Conservation (phyloP, 2,329 filamentous ascomycete species). For the Aspergillus hiratsukae region DNA sequence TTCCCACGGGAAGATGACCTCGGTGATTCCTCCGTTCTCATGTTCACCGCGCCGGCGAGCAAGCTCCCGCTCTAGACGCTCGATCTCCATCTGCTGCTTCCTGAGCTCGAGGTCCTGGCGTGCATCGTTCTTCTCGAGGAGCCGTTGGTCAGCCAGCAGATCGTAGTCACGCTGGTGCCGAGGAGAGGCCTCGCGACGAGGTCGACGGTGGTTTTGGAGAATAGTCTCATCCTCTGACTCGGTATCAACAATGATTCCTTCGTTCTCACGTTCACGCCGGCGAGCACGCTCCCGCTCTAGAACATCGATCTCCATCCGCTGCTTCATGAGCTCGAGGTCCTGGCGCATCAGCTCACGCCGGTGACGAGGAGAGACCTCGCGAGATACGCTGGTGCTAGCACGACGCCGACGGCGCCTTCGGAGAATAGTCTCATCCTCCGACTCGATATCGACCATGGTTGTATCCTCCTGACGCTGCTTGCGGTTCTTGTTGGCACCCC, state of each 20-base stretch:
- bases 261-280: conserved; percentile 21
- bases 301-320: conserved; percentile 33
- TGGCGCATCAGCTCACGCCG: conserved; percentile 19
- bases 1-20: too few relatives aligned
- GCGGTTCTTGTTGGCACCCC: conserved; percentile 16
- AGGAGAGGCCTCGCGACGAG: too few relatives aligned
- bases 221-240: too few relatives aligned
- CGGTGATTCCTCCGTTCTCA: conserved; percentile 19
- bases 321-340: conserved; percentile 31
- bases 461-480: conserved; percentile 12
- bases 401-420: conserved; percentile 15
- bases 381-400: conserved; percentile 21
- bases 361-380: conserved; percentile 17
- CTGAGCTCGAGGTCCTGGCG: conserved; percentile 32
- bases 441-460: conserved; percentile 18
- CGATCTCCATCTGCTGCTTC: conserved; percentile 34
- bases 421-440: conserved; percentile 22
- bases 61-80: conserved; percentile 31
- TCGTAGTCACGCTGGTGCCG: conserved; percentile 28
- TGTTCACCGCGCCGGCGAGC: conserved; percentile 21
- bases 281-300: conserved; percentile 31
- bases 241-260: not conserved
- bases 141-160: conserved; percentile 29
- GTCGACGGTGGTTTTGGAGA: too few relatives aligned
- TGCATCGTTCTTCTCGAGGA: conserved; percentile 31